Percentiles rank a stretch among this genome's conserved stretches.
phyloP scores from a whole-genome alignment of 2,329 filamentous ascomycete species.

The Pseudogymnoascus sp. region DNA sequence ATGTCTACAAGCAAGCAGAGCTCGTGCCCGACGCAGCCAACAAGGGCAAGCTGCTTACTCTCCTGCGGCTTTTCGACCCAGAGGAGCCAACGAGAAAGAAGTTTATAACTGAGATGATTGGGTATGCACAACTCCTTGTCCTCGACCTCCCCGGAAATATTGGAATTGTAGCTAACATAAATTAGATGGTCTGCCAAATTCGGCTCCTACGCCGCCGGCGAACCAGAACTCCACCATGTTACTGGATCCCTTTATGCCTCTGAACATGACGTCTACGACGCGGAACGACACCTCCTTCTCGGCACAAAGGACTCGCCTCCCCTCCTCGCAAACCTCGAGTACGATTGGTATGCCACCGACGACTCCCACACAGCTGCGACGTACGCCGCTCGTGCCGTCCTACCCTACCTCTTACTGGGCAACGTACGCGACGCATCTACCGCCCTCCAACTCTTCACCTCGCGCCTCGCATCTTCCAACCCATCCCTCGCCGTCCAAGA shows the following conservation, averaged over 20 bases:
- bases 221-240: constrained; percentile 91
- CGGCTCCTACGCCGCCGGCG: constrained; percentile 82
- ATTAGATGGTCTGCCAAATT: constrained; percentile 73
- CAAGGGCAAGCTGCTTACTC: constrained; percentile 68
- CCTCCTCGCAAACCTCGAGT: constrained; percentile 75
- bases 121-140: constrained; percentile 39
- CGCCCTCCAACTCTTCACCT: constrained; percentile 69
- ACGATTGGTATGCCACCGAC: constrained; percentile 86
- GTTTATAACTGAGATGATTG: constrained; percentile 79
- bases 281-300: constrained; percentile 80
- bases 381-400: constrained; percentile 77
- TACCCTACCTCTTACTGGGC: constrained; percentile 84
- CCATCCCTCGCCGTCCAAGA: constrained; percentile 65
- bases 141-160: not conserved
- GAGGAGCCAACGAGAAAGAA: constrained; percentile 89
- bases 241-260: constrained; percentile 83
- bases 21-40: constrained; percentile 66
- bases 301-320: constrained; percentile 85
- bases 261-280: constrained; percentile 86
- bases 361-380: constrained; percentile 79
- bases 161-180: constrained; percentile 10
- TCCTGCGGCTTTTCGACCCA: constrained; percentile 71
- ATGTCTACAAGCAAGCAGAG: constrained; percentile 83
- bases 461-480: constrained; percentile 50
- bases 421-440: constrained; percentile 86